Evolutionary conservation across 345 rosid species (phyloP).

Genomic region (Arabidopsis arenosa): DNA sequence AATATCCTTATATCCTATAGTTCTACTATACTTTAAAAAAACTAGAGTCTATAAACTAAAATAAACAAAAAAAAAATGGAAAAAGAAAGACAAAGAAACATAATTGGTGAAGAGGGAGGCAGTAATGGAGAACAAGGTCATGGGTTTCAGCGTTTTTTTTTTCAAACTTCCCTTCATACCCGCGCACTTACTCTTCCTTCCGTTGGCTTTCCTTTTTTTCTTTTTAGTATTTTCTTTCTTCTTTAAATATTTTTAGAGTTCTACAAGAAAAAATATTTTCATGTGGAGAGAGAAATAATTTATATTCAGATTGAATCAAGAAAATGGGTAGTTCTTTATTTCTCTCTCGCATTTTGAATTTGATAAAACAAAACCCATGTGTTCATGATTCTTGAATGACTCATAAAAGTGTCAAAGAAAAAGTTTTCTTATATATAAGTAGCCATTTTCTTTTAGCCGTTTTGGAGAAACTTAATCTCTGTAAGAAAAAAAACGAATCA

Average conservation of each 20-base stretch:
- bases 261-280: slow-evolving; percentile 6
- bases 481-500: background rate
- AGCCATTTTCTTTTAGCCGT: slow-evolving; percentile 14
- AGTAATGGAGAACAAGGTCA: slow-evolving; percentile 43
- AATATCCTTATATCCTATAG: slow-evolving; percentile 1
- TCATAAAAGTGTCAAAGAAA: background rate
- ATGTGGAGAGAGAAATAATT: slow-evolving; percentile 35
- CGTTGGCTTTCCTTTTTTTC: slow-evolving; percentile 47
- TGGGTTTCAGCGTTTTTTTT: slow-evolving; percentile 63
- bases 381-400: slow-evolving; percentile 36
- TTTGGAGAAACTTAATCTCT: slow-evolving; percentile 34
- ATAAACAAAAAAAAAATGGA: background rate
- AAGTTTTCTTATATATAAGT: slow-evolving; percentile 26
- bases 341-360: slow-evolving; percentile 4
- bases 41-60: background rate
- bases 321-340: background rate
- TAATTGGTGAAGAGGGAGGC: slow-evolving; percentile 27
- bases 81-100: slow-evolving; percentile 19
- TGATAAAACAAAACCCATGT: slow-evolving; percentile 31
- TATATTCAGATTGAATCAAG: background rate
- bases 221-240: background rate
- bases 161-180: slow-evolving; percentile 65
- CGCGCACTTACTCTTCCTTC: slow-evolving; percentile 62
- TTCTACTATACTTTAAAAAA: background rate
- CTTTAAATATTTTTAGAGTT: background rate